Evolutionary conservation across 2,329 filamentous ascomycete species (phyloP), one percentile per base, ranked within the genome.

Genomic region (Beauveria australis): DNA sequence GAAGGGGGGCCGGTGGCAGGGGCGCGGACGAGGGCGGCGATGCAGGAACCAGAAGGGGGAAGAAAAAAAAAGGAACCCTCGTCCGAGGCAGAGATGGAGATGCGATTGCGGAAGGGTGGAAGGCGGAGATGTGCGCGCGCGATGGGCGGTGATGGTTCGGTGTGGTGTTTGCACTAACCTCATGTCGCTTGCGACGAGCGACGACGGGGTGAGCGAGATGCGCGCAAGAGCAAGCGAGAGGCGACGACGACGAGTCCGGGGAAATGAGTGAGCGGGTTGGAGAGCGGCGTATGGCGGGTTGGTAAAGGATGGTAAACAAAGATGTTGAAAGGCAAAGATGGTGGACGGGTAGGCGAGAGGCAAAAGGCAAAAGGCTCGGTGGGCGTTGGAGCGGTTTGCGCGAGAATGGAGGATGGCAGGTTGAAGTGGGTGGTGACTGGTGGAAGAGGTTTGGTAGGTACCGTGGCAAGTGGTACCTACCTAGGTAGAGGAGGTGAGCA

Each of bases 181-280:
- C 55, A 58, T 58, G 46, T 58, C 55, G 55, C 44, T 51, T 24
- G 41, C 55, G 55, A 58, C 55, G 33, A 37, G 24, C 48, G 48
- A 33, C 26, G 16, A 37, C 33, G 14, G 33, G 41, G 52, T 33
- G 53, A 37, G 41, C 40, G 24, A 46, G 18, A 28, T n/a, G 26
- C 12, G 30, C 53, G 40, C 40, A 40, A 19, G 10, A n/a, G 26
- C 1, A 24, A 28, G 22, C 19, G 44, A 30, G 19, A 28, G 43
- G 30, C 82, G 0, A 67, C 75, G 37, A 71, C 73, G 75, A 75
- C 46, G 66, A 12, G 33, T 37, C 33, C 33, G 33, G 33, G 33
- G 33, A 37, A 70, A 33, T 77, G 78, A 41, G 19, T 24, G n/a
- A 30, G 19, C 16, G 46, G n/a, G 19, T 6, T 22, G 22, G 19